phyloP scores from a whole-genome alignment of 2,329 filamentous ascomycete species.

The Phoma sp. region DNA sequence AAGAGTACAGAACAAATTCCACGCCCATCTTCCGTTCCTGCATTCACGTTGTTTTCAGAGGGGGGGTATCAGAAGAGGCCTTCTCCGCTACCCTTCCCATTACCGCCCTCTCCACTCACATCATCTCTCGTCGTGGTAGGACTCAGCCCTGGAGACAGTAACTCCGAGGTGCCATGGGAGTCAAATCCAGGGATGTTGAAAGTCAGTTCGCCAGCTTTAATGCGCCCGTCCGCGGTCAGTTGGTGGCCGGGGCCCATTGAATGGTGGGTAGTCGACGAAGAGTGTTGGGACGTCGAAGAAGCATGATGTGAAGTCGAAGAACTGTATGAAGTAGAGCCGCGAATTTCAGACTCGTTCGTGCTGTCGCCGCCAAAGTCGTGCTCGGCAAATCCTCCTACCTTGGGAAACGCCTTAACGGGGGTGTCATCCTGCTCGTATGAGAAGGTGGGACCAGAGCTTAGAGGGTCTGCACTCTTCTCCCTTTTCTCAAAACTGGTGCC shows the following conservation, averaged over 20 bases:
- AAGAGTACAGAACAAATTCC: too few species aligned
- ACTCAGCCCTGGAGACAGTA: conserved; percentile 10
- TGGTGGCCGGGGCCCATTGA: conserved; percentile 12
- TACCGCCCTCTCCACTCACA: background rate
- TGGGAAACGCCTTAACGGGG: conserved; percentile 10
- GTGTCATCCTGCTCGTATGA: background rate
- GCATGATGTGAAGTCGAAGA: background rate
- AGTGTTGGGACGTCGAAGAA: background rate
- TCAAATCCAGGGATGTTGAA: conserved; percentile 13
- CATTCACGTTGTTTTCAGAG: too few species aligned
- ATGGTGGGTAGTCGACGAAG: background rate
- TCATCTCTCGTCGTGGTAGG: conserved; percentile 12
- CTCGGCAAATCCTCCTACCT: conserved; percentile 9
- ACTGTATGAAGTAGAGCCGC: background rate
- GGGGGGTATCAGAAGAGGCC: background rate
- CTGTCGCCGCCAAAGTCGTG: conserved; percentile 11
- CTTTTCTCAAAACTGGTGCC: conserved; percentile 17
- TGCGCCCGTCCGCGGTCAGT: conserved; percentile 14
- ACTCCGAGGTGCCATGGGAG: conserved; percentile 6
- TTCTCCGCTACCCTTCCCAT: background rate
- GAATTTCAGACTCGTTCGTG: conserved; percentile 10
- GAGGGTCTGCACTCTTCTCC: conserved; percentile 5
- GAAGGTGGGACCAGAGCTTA: background rate
- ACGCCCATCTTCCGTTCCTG: background rate
- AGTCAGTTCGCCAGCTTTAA: conserved; percentile 16